Evolutionary conservation across 257 asterid genomes (phyloP), one percentile per base, ranked within the genome.

Genomic region (Scutellaria baicalensis): DNA sequence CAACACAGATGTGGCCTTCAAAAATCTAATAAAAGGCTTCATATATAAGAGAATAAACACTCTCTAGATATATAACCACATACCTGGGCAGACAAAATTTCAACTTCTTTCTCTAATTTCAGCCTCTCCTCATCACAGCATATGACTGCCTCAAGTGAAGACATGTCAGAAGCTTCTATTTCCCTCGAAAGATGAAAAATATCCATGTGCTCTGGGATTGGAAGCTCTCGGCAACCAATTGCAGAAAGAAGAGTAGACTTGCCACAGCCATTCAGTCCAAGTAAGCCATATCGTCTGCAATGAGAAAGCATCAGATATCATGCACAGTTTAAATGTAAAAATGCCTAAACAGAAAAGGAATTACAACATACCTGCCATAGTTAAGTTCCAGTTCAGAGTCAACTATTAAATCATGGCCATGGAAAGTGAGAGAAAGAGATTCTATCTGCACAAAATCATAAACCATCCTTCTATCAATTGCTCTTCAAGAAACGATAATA

Each of bases 121-220:
- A 91, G 54, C 81, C 97, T 85, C 83, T 91, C 97, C 86, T 91
- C 97, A 66, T 94, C 97, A 82, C 99, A 94, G 69, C 83, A 85
- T 59, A 94, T 84, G 51, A 94, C 99, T 59, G 99, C 99, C 85
- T 94, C 74, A 44, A 94, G 97, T 35, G 99, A 81, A 66, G 99
- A 72, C 97, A 91, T 84, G 75, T 94, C 99, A 77, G 97, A 91
- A 55, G 99, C 97, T 84, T 91, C 97, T 70, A 94, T 91, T 85
- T 94, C 99, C 14, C 97, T 78, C 2, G 85, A 58, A 38, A 94
- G 96, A 75, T 91, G 99, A 83, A 73, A 85, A 76, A 91, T 91
- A 85, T 94, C 99, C 99, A 94, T 91, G 79, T 94, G 97, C 1
- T 91, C 99, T 6, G 99, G 99, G 52, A 94, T 91, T 9, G 97